A percentile compares a stretch with the other conserved stretches of the same genome.
phyloP scores from a whole-genome alignment of 352 stramenopile species.

The Pythium aquatile region DNA sequence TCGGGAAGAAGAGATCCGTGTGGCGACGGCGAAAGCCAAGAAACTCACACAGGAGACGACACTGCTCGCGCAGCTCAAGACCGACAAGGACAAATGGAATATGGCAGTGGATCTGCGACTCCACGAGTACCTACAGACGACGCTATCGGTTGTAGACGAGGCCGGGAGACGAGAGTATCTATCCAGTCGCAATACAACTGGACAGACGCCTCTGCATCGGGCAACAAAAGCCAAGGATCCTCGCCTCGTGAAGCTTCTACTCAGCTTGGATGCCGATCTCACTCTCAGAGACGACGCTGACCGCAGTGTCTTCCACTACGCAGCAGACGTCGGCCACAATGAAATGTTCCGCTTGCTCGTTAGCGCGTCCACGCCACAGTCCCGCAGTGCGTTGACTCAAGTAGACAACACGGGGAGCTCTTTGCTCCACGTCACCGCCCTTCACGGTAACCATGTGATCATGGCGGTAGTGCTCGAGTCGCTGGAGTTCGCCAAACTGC shows the following conservation, averaged over 20 bases:
- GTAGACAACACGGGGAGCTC: constrained; percentile 41
- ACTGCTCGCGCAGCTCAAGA: constrained; percentile 53
- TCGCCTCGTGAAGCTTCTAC: constrained; percentile 40
- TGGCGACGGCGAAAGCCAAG: constrained; percentile 29
- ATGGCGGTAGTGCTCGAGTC: constrained; percentile 24
- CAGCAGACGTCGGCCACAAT: constrained; percentile 36
- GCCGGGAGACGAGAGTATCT: constrained; percentile 36
- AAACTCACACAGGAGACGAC: constrained; percentile 51
- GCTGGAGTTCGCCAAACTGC: constrained; percentile 16
- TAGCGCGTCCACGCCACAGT: constrained; percentile 19
- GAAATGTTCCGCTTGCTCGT: constrained; percentile 45
- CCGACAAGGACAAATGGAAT: constrained; percentile 63
- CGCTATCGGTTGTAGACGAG: constrained; percentile 27
- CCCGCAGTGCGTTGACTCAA: constrained; percentile 27
- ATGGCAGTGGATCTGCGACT: constrained; percentile 65
- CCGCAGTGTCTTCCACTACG: constrained; percentile 52
- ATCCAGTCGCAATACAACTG: constrained; percentile 37
- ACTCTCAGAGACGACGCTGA: constrained; percentile 33
- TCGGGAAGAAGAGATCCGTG: constrained; percentile 26
- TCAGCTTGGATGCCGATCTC: constrained; percentile 38
- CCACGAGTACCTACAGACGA: constrained; percentile 37
- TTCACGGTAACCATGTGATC: constrained; percentile 43
- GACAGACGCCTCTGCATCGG: constrained; percentile 55
- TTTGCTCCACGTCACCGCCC: constrained; percentile 43
- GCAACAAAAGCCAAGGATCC: constrained; percentile 43